Evolutionary conservation across 768 basidiomycete genomes (phyloP).

Genomic region (Boletus rubescentipes): DNA sequence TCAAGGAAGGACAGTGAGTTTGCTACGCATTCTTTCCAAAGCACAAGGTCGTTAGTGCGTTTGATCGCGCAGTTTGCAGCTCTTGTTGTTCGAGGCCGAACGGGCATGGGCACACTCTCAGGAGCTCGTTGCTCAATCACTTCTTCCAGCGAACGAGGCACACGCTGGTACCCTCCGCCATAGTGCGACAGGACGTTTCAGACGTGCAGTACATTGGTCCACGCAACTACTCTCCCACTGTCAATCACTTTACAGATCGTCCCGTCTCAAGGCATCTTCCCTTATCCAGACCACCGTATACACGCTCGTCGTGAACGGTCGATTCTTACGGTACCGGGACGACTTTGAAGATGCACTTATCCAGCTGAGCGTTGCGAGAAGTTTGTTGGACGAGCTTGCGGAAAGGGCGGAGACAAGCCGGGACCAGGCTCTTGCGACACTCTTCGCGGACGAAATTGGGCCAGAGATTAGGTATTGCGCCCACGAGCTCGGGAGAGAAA

Average conservation of each 20-base stretch:
- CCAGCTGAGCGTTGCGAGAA: constrained; percentile 76
- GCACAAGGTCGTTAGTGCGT: constrained; percentile 10
- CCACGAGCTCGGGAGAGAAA: constrained; percentile 76
- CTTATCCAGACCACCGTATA: constrained; percentile 76
- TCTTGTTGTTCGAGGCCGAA: constrained; percentile 87
- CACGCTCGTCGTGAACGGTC: constrained; percentile 78
- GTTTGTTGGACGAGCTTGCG: constrained; percentile 68
- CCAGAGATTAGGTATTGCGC: constrained; percentile 93
- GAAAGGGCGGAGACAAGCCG: constrained; percentile 63
- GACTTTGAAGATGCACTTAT: constrained; percentile 74
- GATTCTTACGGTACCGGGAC: constrained; percentile 73
- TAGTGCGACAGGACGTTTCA: constrained; percentile 75
- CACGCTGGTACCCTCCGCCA: constrained; percentile 61
- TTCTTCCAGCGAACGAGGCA: constrained; percentile 50
- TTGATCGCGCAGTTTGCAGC: constrained; percentile 57
- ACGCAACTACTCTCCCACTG: constrained; percentile 72
- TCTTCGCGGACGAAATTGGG: constrained; percentile 83
- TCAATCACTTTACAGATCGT: constrained; percentile 57
- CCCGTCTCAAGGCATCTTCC: constrained; percentile 53
- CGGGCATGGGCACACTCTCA: constrained; percentile 91
- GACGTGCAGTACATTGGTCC: constrained; percentile 77
- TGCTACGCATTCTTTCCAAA: background rate
- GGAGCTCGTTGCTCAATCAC: constrained; percentile 58
- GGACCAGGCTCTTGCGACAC: constrained; percentile 83
- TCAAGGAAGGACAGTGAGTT: constrained; percentile 84